A percentile compares a stretch with the other conserved stretches of the same genome.
phyloP scores from a whole-genome alignment of 1,284 basidiomycete genomes.

The Meira nashicola region DNA sequence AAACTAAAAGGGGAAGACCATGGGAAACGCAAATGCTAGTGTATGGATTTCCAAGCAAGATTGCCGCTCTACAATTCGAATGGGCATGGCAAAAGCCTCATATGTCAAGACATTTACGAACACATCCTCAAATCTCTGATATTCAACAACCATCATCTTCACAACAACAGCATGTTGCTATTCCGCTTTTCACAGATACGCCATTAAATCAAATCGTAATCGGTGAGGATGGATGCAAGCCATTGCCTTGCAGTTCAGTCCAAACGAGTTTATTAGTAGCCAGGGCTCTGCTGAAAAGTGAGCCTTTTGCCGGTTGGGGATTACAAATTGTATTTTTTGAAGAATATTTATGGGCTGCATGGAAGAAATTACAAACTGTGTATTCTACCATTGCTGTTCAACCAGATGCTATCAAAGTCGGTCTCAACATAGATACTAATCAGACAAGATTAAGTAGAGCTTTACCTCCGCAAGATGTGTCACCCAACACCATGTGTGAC shows the following conservation, averaged over 20 bases:
- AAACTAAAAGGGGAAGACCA: conserved; percentile 67
- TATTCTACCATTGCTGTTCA: background rate
- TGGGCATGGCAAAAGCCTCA: conserved; percentile 83
- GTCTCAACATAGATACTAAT: background rate
- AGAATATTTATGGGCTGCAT: conserved; percentile 38
- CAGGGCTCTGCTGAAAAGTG: conserved; percentile 39
- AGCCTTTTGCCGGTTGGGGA: conserved; percentile 47
- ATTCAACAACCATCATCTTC: background rate
- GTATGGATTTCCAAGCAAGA: conserved; percentile 77
- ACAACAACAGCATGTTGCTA: background rate
- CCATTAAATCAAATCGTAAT: background rate
- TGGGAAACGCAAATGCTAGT: conserved; percentile 89
- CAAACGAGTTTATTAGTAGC: conserved; percentile 48
- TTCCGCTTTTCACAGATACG: conserved; percentile 8
- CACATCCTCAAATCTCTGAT: background rate
- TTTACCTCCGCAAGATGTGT: conserved; percentile 2
- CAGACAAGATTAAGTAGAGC: background rate
- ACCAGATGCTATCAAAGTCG: background rate
- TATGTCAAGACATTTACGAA: conserved; percentile 55
- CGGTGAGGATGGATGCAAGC: conserved; percentile 7
- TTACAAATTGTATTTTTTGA: conserved; percentile 43
- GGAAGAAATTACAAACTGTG: conserved; percentile 19
- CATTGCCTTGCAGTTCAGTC: background rate
- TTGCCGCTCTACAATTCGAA: conserved; percentile 75
- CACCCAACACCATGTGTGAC: conserved; percentile 29